phyloP scores from a whole-genome alignment of 257 asterid species.

The Nicotiana tomentosiformis region DNA sequence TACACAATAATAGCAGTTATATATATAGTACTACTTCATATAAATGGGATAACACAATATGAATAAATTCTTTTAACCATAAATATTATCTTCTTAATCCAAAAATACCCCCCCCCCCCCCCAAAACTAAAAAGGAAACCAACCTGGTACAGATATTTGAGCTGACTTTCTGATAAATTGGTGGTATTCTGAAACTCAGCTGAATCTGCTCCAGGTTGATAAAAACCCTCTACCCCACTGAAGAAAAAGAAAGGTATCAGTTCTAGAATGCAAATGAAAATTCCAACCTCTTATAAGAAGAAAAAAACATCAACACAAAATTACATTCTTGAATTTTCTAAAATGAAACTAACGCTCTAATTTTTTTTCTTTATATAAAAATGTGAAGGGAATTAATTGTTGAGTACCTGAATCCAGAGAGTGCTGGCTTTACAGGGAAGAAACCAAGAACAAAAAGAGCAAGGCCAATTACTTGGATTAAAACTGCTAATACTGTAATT shows the following conservation, averaged over 20 bases:
- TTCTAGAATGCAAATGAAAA: not conserved
- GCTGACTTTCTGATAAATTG: slow-evolving; percentile 43
- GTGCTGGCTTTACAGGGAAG: slow-evolving; percentile 80
- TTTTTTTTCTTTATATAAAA: not conserved
- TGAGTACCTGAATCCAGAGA: slow-evolving; percentile 63
- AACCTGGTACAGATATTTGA: slow-evolving; percentile 64
- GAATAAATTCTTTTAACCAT: not conserved
- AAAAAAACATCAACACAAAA: not conserved
- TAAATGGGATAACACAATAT: not conserved
- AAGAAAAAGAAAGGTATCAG: not conserved
- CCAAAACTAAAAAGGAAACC: slow-evolving; percentile 2
- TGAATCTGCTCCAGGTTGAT: slow-evolving; percentile 49
- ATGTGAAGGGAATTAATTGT: not conserved
- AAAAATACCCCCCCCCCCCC: not conserved
- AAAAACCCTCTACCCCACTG: slow-evolving; percentile 80
- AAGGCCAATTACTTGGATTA: slow-evolving; percentile 63
- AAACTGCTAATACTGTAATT: slow-evolving; percentile 43
- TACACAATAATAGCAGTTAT: not conserved
- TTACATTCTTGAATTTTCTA: not conserved
- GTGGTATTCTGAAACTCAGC: slow-evolving; percentile 32
- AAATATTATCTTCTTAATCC: not conserved
- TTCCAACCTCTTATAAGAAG: not conserved
- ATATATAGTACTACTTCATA: not conserved
- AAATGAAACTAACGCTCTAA: not conserved
- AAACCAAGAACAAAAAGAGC: slow-evolving; percentile 63